Conservation (phyloP, 208 protist genomes). For the Herpetomonas samuelpessoai region DNA sequence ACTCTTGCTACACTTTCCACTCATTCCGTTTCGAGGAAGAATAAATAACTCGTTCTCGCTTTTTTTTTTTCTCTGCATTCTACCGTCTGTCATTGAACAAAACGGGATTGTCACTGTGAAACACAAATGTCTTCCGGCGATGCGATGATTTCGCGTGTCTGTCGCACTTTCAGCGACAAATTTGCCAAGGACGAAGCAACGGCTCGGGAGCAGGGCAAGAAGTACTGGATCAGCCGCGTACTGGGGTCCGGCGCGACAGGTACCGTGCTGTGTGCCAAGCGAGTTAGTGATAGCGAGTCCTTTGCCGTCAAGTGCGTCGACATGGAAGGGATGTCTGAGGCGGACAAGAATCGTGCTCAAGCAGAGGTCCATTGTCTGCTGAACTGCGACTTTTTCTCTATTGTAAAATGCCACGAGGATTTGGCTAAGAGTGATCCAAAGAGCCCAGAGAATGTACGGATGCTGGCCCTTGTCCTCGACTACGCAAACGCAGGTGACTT, state of each 20-base stretch:
- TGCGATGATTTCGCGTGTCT: slow-evolving; percentile 73
- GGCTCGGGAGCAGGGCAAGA: slow-evolving; percentile 45
- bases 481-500: slow-evolving; percentile 88
- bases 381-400: slow-evolving; percentile 77
- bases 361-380: slow-evolving; percentile 70
- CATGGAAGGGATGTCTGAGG: slow-evolving; percentile 72
- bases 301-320: slow-evolving; percentile 75
- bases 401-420: slow-evolving; percentile 81
- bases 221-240: slow-evolving; percentile 80
- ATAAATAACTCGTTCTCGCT: too few species aligned
- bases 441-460: slow-evolving; percentile 47
- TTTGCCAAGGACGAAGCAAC: slow-evolving; percentile 74
- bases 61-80: slow-evolving; percentile 11
- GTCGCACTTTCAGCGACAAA: slow-evolving; percentile 49
- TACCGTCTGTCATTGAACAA: neutral
- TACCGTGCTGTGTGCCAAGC: slow-evolving; percentile 58
- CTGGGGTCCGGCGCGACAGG: slow-evolving; percentile 64
- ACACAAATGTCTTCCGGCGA: slow-evolving; percentile 47
- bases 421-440: slow-evolving; percentile 47
- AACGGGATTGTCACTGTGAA: neutral
- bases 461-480: slow-evolving; percentile 80
- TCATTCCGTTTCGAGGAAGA: too few species aligned
- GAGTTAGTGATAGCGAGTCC: slow-evolving; percentile 40
- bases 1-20: too few species aligned
- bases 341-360: slow-evolving; percentile 62